Base-by-base conservation (phyloP, 768 basidiomycete genomes). In the Tulasnella sp. region DNA sequence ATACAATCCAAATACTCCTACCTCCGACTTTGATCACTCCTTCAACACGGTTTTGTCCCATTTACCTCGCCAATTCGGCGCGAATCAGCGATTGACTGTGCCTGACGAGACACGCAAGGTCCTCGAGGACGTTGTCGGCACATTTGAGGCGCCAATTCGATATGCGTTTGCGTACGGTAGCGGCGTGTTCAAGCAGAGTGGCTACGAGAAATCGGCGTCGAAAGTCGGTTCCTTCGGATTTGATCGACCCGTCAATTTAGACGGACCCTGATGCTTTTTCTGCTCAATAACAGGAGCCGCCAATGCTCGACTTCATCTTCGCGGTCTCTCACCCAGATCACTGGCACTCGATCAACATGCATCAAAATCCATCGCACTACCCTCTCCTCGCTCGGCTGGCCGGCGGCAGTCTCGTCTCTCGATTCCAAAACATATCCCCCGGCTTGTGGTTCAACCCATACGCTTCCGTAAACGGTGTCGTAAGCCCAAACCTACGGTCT, bases 91-190 rank as follows among this genome's bases (percentile, higher is more conserved):
- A 4, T 75, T 92, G 0, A 79, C 84, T 0, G 89, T 92, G 7
- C 76, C 87, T 11, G 83, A 84, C 67, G 82, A 85, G 24, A 91
- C 85, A 2, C 80, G 89, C 3, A 83, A 85, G 2, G 73, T 91
- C 24, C 77, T 94, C 15, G 87, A 92, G 67, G 75, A 78, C 60
- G 84, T 97, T 59, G 84, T 96, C 31, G 73, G 74, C 12, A 76
- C 81, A 49, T 94, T 97, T 66, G 79, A 90, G 43, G 89, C 90
- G 0, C 93, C 93, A 9, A 87, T 97, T 50, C 84, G 93, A 21
- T 98, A 94, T 75, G 96, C 93, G 0, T 92, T 97, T 68, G 96
- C 96, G 0, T 99, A 98, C 68, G 96, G 96, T 11, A 91, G 87
- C 2, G 96, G 94, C 0, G 92, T 98, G 1, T 96, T 96, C 65